phyloP scores from a whole-genome alignment of 805 yeast genomes.

The Dipodascus geniculatus region DNA sequence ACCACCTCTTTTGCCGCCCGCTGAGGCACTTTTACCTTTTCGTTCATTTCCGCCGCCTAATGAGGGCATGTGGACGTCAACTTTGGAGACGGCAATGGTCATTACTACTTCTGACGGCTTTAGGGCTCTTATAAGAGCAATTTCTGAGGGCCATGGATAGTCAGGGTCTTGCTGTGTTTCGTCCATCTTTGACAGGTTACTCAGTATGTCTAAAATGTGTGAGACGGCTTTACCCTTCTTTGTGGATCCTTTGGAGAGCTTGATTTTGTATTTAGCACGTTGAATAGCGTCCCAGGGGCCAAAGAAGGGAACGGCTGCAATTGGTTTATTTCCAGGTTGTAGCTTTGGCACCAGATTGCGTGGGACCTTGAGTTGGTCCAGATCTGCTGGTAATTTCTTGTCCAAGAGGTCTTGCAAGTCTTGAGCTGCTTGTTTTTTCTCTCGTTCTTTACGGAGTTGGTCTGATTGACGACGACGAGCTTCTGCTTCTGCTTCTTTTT shows the following conservation, averaged over 20 bases:
- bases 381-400: slow-evolving; percentile 23
- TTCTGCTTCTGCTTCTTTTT: slow-evolving; percentile 26
- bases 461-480: slow-evolving; percentile 25
- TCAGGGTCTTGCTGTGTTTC: slow-evolving; percentile 35
- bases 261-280: slow-evolving; percentile 69
- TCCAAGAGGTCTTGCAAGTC: slow-evolving; percentile 33
- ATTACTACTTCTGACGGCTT: slow-evolving; percentile 60
- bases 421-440: slow-evolving; percentile 30
- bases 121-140: slow-evolving; percentile 40
- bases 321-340: slow-evolving; percentile 36
- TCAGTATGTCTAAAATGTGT: slow-evolving; percentile 53
- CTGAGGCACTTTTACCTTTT: slow-evolving; percentile 17
- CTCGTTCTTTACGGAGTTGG: slow-evolving; percentile 23
- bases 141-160: slow-evolving; percentile 62
- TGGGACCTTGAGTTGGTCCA: slow-evolving; percentile 27
- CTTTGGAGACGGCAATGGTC: slow-evolving; percentile 56
- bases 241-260: slow-evolving; percentile 62
- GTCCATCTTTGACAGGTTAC: slow-evolving; percentile 22
- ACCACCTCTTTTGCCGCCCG: not conserved
- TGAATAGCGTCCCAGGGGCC: slow-evolving; percentile 84
- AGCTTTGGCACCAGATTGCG: slow-evolving; percentile 28
- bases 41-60: slow-evolving; percentile 33
- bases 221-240: slow-evolving; percentile 81
- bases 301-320: slow-evolving; percentile 70
- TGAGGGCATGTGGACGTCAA: slow-evolving; percentile 34